phyloP scores from a whole-genome alignment of 2,329 filamentous ascomycete genomes.

The Beauveria bassiana region DNA sequence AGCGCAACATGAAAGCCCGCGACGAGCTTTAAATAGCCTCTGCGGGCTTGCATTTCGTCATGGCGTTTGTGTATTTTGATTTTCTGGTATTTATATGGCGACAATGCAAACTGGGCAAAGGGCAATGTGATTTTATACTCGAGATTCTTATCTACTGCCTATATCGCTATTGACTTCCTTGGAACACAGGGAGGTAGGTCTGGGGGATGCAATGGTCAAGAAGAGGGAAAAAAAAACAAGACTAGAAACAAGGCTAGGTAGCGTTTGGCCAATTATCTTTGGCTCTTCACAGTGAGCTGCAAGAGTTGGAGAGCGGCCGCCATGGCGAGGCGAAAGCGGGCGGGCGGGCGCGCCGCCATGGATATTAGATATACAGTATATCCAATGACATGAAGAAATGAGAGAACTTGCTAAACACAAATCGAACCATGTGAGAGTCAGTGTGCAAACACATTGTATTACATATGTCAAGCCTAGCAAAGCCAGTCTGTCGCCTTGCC shows the following conservation, averaged over 20 bases:
- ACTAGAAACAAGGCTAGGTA: background rate
- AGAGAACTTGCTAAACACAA: background rate
- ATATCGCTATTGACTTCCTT: background rate
- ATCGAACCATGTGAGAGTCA: background rate
- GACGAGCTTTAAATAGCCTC: background rate
- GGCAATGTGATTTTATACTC: constrained; percentile 7
- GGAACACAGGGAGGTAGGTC: background rate
- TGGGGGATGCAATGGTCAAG: background rate
- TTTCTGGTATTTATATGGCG: constrained; percentile 6
- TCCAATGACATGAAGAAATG: constrained; percentile 5
- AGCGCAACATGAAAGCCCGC: background rate
- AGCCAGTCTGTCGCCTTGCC: background rate
- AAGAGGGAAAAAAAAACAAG: background rate
- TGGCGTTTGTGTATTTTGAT: constrained; percentile 8
- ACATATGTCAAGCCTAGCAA: background rate
- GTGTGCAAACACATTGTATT: no score
- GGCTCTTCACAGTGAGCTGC: background rate
- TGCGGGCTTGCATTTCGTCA: constrained; percentile 11
- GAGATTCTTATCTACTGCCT: constrained; percentile 5
- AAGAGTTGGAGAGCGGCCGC: background rate
- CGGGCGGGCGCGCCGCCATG: background rate
- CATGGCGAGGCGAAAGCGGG: background rate
- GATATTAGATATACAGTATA: background rate
- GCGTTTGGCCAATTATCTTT: background rate
- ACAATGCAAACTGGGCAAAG: constrained; percentile 2